Evolutionary conservation across 495 filamentous ascomycete species (phyloP).

Genomic region (Cryomyces minteri): DNA sequence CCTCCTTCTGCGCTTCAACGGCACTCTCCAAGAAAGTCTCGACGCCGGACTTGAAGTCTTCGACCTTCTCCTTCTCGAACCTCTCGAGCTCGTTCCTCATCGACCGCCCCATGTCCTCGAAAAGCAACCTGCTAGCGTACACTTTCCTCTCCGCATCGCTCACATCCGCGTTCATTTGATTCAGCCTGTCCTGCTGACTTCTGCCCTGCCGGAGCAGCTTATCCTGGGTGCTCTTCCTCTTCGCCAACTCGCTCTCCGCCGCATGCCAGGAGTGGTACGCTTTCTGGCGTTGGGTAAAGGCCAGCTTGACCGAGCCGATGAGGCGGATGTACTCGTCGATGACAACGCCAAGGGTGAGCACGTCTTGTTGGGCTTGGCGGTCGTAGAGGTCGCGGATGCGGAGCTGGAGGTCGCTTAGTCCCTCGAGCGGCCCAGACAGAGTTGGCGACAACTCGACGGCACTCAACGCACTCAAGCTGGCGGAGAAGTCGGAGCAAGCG

Average conservation of each 20-base stretch:
- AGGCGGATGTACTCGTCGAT: conserved; percentile 96
- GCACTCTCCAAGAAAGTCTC: conserved; percentile 94
- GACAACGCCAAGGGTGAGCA: conserved; percentile 89
- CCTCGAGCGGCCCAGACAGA: conserved; percentile 76
- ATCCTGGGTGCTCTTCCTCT: conserved; percentile 70
- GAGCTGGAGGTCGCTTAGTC: conserved; percentile 77
- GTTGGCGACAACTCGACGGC: conserved; percentile 75
- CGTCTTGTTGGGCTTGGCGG: conserved; percentile 91
- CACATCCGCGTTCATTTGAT: conserved; percentile 80
- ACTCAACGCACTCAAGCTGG: conserved; percentile 74
- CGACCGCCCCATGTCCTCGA: conserved; percentile 93
- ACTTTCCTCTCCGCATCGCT: conserved; percentile 82
- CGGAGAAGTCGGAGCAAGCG: conserved; percentile 79
- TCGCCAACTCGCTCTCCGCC: conserved; percentile 74
- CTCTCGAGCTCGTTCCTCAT: conserved; percentile 83
- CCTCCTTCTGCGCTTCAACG: conserved; percentile 97
- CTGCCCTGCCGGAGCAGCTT: conserved; percentile 86
- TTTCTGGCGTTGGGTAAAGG: conserved; percentile 84
- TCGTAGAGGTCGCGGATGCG: conserved; percentile 91
- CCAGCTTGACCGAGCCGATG: conserved; percentile 81
- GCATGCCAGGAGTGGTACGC: conserved; percentile 84
- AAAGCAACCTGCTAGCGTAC: conserved; percentile 75
- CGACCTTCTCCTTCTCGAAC: conserved; percentile 94
- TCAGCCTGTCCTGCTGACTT: conserved; percentile 85
- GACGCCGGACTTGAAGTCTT: conserved; percentile 96